A percentile compares a stretch with the other conserved stretches of the same genome.
phyloP scores from a whole-genome alignment of 257 asterid genomes.

The Solanum sitiens region DNA sequence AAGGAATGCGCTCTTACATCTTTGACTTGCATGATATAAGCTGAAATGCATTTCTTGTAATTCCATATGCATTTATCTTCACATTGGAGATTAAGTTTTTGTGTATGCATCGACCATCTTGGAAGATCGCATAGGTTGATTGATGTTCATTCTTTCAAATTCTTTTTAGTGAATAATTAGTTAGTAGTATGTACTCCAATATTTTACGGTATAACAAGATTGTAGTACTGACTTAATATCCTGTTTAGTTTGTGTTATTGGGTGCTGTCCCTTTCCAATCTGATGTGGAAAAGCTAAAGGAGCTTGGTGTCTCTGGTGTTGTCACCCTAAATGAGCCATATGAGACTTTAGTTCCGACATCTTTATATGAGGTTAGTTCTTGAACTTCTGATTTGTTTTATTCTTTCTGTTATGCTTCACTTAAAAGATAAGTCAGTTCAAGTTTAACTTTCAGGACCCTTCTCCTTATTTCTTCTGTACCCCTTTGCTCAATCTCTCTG shows the following conservation, averaged over 20 bases:
- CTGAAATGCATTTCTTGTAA: background rate
- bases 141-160: background rate
- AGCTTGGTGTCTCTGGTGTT: constrained; percentile 44
- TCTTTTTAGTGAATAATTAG: background rate
- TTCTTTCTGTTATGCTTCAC: background rate
- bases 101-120: background rate
- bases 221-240: background rate
- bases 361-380: constrained; percentile 34
- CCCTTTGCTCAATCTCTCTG: background rate
- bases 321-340: constrained; percentile 51
- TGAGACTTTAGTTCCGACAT: constrained; percentile 46
- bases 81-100: background rate
- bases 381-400: background rate
- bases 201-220: background rate
- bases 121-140: background rate
- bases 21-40: background rate
- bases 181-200: background rate
- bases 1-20: background rate
- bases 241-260: constrained; percentile 37
- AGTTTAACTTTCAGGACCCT: background rate
- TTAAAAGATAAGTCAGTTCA: background rate
- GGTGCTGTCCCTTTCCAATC: constrained; percentile 64
- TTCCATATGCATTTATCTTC: background rate
- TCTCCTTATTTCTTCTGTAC: background rate
- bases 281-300: constrained; percentile 35